Base-by-base conservation (phyloP, 768 basidiomycete species). In the Mycena belliarum region DNA sequence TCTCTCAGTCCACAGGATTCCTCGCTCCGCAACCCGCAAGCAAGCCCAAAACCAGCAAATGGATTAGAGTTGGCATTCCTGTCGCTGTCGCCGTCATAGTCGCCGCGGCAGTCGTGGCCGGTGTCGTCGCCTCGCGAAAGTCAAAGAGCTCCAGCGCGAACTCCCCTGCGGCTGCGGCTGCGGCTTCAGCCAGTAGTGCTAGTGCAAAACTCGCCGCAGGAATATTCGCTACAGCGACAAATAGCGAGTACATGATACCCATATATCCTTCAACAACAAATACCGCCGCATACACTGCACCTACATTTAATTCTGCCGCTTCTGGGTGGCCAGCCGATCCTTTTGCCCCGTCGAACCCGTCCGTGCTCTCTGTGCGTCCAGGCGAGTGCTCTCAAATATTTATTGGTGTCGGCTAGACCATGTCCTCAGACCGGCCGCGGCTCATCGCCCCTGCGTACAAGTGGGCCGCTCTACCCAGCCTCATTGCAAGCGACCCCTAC, bases 401-500 rank as follows among this genome's bases (percentile, higher is more conserved):
- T 35, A 1, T 1, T 2, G 16, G 10, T 11, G 4, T 41, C 18
- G 29, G 16, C 49, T 51, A 24, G 21, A 38, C 21, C 25, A 10
- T 8, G 28, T 12, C n/a, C 45, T 65, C 86, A 21, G 88, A 92
- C 66, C 89, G 95, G 57, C 97, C 97, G 24, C 89, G 92, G 42
- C 81, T 99, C 47, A 88, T 97, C 64, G 97, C 96, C 16, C 94
- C 96, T 23, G 65, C 80, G 11, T 95, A 94, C 81, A 95, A 93
- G 73, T 98, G 97, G 96, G 72, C 79, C 16, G 91, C 85, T 14
- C 84, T 99, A 24, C 85, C 89, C 6, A 68, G 69, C 23, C 79
- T 97, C 64, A 96, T 98, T 67, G 72, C 79, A 52, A 82, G 76
- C 50, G 93, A 98, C 69, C 85, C 91, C 4, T 98, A 99, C 76